Conservation (phyloP, 768 basidiomycete species). For the Mrakia blollopis region DNA sequence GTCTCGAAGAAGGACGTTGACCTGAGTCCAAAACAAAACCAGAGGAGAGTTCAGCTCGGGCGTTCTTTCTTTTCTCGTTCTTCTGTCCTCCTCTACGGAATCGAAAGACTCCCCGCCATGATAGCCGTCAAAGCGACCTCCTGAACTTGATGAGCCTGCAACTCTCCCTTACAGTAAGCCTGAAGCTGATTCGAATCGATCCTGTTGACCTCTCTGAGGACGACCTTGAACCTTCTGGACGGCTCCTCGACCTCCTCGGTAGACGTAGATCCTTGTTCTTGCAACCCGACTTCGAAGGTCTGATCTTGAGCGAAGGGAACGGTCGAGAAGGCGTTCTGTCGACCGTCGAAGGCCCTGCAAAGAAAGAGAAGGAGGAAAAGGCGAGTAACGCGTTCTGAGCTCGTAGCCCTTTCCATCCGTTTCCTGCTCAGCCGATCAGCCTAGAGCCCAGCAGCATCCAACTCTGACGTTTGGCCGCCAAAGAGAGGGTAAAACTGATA, state of each 20-base stretch:
- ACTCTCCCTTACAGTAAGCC: slow-evolving; percentile 9
- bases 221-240: slow-evolving; percentile 8
- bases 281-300: slow-evolving; percentile 5
- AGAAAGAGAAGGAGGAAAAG: too few species aligned
- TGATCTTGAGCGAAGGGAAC: background rate
- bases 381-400: too few species aligned
- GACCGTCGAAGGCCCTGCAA: slow-evolving; percentile 4
- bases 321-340: slow-evolving; percentile 12
- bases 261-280: background rate
- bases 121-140: slow-evolving; percentile 32
- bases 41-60: too few species aligned
- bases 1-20: slow-evolving; percentile 43
- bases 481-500: too few species aligned
- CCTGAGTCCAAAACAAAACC: background rate
- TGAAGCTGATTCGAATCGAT: slow-evolving; percentile 9
- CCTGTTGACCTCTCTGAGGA: background rate
- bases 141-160: slow-evolving; percentile 6
- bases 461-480: too few species aligned
- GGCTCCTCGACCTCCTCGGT: background rate
- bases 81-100: too few species aligned
- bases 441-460: too few species aligned
- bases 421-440: too few species aligned
- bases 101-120: slow-evolving; percentile 35
- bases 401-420: too few species aligned
- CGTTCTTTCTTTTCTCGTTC: too few species aligned